Conservation (phyloP, 495 filamentous ascomycete species). For the Penicillium soppii region DNA sequence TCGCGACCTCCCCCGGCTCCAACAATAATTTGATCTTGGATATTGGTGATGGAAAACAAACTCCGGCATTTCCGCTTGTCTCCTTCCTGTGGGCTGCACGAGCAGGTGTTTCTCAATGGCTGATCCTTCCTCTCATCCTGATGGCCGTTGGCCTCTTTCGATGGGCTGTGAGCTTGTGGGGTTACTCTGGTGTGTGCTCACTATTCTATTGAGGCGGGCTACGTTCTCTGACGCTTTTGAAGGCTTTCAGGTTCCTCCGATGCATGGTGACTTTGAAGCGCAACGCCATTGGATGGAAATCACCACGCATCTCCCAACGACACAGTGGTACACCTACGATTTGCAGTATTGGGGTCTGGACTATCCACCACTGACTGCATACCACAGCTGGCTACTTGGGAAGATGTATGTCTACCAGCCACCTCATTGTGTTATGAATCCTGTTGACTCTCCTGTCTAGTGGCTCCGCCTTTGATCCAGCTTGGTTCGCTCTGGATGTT, state of each 20-base stretch:
- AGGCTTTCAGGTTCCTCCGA: conserved; percentile 81
- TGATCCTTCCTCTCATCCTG: conserved; percentile 78
- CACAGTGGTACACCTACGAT: conserved; percentile 97
- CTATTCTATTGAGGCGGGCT: background rate
- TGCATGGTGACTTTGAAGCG: conserved; percentile 96
- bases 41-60: conserved; percentile 34
- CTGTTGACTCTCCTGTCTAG: conserved; percentile 27
- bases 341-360: conserved; percentile 96
- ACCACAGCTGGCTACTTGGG: conserved; percentile 92
- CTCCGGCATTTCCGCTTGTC: conserved; percentile 78
- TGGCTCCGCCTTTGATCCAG: conserved; percentile 71
- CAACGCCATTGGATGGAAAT: conserved; percentile 99
- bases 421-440: conserved; percentile 10
- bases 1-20: conserved; percentile 44
- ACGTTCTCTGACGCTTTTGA: conserved; percentile 14
- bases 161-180: conserved; percentile 89
- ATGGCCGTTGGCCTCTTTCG: conserved; percentile 91
- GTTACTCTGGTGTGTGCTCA: conserved; percentile 76
- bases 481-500: conserved; percentile 84
- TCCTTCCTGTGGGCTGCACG: conserved; percentile 90
- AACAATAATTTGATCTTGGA: conserved; percentile 53
- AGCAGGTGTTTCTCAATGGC: conserved; percentile 86
- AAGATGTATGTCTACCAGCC: conserved; percentile 58
- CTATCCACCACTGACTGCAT: conserved; percentile 95
- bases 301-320: conserved; percentile 81